These are phyloP conservation scores for Macrolepiota dolichaula DNA, from an alignment of 768 basidiomycete genomes.

Conservation along the genomic window DNA sequence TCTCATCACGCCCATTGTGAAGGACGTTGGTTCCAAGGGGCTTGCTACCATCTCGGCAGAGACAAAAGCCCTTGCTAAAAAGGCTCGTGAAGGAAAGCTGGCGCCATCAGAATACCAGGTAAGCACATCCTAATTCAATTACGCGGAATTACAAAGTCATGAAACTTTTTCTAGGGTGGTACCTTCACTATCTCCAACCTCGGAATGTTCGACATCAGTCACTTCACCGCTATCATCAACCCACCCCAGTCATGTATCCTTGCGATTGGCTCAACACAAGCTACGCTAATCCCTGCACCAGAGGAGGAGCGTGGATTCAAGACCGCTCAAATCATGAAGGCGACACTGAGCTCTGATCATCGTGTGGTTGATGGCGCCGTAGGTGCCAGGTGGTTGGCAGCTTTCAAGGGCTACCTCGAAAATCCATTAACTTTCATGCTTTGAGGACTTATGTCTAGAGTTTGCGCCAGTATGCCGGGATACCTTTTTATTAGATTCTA, in stretches of 20 bases:
- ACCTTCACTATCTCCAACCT: constrained; percentile 99
- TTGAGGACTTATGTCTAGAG: constrained; percentile 31
- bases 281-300: constrained; percentile 83
- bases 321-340: constrained; percentile 90
- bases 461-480: constrained; percentile 10
- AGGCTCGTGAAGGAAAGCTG: constrained; percentile 95
- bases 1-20: constrained; percentile 96
- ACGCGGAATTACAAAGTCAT: background rate
- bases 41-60: constrained; percentile 90
- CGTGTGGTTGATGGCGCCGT: constrained; percentile 95
- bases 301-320: constrained; percentile 96
- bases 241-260: constrained; percentile 97
- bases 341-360: constrained; percentile 93
- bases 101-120: constrained; percentile 96
- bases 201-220: constrained; percentile 93
- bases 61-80: constrained; percentile 89
- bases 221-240: constrained; percentile 99
- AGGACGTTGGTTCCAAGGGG: constrained; percentile 90
- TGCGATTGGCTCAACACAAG: constrained; percentile 84
- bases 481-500: constrained; percentile 11
- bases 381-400: constrained; percentile 86
- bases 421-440: constrained; percentile 98
- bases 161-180: constrained; percentile 61
- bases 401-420: constrained; percentile 95
- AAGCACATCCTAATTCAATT: constrained; percentile 10